Evolutionary conservation across 257 asterid genomes (phyloP).

Genomic region (Jacaranda copaia): DNA sequence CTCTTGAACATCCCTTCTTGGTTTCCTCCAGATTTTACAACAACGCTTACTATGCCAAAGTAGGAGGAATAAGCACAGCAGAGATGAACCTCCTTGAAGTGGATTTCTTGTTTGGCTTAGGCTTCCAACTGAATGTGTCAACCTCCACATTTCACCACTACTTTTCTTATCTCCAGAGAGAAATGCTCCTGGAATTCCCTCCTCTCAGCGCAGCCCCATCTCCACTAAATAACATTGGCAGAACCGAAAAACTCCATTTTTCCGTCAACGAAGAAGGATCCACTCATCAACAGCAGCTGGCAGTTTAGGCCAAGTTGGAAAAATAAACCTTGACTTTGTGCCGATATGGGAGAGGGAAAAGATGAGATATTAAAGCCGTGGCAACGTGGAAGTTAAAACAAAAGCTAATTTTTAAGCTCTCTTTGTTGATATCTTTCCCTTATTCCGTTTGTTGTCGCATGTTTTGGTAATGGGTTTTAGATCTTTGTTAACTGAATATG

Average conservation of each 20-base stretch:
- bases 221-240: not conserved
- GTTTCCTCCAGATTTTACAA: conserved; percentile 58
- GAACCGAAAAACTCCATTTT: conserved; percentile 35
- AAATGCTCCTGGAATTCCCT: conserved; percentile 48
- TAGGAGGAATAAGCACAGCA: conserved; percentile 66
- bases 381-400: not conserved
- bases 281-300: conserved; percentile 54
- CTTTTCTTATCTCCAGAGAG: conserved; percentile 47
- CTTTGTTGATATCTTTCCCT: not conserved
- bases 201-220: conserved; percentile 43
- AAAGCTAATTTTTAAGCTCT: not conserved
- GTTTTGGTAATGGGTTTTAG: conserved; percentile 8
- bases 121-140: conserved; percentile 63
- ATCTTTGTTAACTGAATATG: not conserved
- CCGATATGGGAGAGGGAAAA: too few relatives aligned
- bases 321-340: too few relatives aligned
- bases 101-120: conserved; percentile 73
- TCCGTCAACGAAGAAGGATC: conserved; percentile 54
- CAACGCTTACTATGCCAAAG: conserved; percentile 72
- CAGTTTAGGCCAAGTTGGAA: conserved; percentile 35
- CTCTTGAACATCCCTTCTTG: not conserved
- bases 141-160: conserved; percentile 59
- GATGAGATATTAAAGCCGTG: too few relatives aligned
- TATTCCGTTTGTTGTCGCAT: not conserved
- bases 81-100: conserved; percentile 79